Evolutionary conservation across 768 basidiomycete genomes (phyloP), one percentile per base, ranked within the genome.

Genomic region (Crepidotus variabilis): DNA sequence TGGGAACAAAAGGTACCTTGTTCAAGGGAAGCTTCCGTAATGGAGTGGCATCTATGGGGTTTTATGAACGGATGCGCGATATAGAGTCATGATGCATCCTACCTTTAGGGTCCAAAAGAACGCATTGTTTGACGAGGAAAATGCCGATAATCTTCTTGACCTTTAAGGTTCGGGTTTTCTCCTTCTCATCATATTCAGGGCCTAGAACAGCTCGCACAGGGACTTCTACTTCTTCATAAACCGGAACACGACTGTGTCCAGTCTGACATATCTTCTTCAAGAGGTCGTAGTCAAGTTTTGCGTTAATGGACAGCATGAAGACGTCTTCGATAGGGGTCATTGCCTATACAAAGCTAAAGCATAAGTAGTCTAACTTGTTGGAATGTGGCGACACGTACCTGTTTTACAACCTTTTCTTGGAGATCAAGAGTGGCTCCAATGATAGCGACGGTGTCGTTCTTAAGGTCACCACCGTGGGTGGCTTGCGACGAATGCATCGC

Each of bases 341-440:
- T 1, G 90, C 89, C 82, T 86, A 57, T 50, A 32, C 48, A 52
- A 34, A 47, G 24, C 39, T 11, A 28, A n/a, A 7, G 55, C 23
- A 57, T 54, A 36, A 45, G 14, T 21, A 0, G 32, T 36, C 48
- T 11, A 28, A 14, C 8, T 36, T 20, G 47, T 51, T 16, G 32
- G 46, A 13, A 46, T 16, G 57, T 13, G 33, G 35, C 20, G 48
- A 45, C 13, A 35, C 24, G 56, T n/a, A 82, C 84, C 75, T 88
- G 86, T 61, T 72, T 78, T 32, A 90, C 88, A 34, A 87, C 86
- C 66, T 94, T 95, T 63, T 90, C 90, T 66, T 95, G 93, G 13
- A 96, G 71, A 66, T 94, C 93, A 21, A 96, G 82, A 0, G 92
- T 92, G 0, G 90, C 90, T 16, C 92, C 92, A 36, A 94, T 93